Conservation (phyloP, 306 rosid species). For the Carpinus viminea region DNA sequence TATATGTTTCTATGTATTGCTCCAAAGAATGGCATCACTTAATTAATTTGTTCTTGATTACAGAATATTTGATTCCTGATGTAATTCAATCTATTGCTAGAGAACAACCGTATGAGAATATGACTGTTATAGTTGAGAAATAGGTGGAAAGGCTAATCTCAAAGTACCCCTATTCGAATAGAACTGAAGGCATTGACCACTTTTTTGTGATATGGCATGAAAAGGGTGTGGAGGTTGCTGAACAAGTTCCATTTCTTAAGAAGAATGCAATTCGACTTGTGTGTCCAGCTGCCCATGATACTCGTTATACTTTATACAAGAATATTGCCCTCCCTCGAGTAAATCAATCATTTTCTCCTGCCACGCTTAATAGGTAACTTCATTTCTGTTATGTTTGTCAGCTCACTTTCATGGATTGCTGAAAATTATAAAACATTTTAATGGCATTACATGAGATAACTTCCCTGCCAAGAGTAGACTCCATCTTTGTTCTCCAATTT, state of each 20-base stretch:
- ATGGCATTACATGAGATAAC: no score
- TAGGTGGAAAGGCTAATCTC: slow-evolving; percentile 22
- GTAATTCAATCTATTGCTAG: slow-evolving; percentile 2
- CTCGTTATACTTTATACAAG: slow-evolving; percentile 2
- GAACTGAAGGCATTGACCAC: slow-evolving; percentile 38
- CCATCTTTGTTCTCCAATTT: no score
- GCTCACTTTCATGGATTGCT: no score
- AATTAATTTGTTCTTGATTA: no score
- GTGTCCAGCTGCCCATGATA: slow-evolving; percentile 25
- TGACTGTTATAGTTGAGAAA: slow-evolving; percentile 18
- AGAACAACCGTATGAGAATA: slow-evolving; percentile 12
- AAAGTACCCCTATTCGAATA: slow-evolving; percentile 38
- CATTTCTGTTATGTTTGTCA: no score
- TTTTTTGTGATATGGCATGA: slow-evolving; percentile 42
- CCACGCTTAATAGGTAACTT: slow-evolving; percentile 22
- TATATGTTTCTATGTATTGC: no score
- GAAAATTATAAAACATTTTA: no score
- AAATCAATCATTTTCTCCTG: neutral
- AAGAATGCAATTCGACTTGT: slow-evolving; percentile 34
- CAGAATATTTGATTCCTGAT: no score
- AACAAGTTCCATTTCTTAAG: slow-evolving; percentile 18
- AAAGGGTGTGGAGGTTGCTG: slow-evolving; percentile 23
- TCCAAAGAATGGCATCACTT: neutral
- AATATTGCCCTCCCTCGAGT: slow-evolving; percentile 34
- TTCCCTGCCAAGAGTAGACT: no score